Percentiles rank a stretch among this genome's conserved stretches.
These are phyloP conservation scores for Citrus australasica DNA, from an alignment of 345 rosid species.

Conservation along the genomic window DNA sequence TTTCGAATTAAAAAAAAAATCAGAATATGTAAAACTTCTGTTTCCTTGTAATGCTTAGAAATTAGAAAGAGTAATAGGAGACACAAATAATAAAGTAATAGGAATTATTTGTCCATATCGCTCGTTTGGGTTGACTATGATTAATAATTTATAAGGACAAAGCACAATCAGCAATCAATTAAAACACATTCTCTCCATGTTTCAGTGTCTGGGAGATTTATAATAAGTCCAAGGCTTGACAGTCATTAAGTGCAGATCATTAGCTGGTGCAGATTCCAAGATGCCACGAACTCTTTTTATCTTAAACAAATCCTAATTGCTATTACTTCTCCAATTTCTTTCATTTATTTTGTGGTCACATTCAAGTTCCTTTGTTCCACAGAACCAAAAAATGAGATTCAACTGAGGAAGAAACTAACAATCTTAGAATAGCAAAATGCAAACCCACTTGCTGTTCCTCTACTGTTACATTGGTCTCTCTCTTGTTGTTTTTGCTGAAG, in stretches of 20 bases:
- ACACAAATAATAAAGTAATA: slow-evolving; percentile 1
- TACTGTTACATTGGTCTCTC: slow-evolving; percentile 37
- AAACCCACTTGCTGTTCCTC: slow-evolving; percentile 37
- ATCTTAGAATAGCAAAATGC: slow-evolving; percentile 33
- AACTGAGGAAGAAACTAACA: slow-evolving; percentile 23
- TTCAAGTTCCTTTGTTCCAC: slow-evolving; percentile 32
- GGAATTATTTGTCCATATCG: neutral
- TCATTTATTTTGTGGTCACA: slow-evolving; percentile 21
- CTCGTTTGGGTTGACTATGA: slow-evolving; percentile 32
- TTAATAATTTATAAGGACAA: slow-evolving; percentile 7
- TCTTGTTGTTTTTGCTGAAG: slow-evolving; percentile 45
- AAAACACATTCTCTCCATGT: slow-evolving; percentile 87
- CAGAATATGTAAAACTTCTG: neutral
- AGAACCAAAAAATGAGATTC: slow-evolving; percentile 38
- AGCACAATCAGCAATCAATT: slow-evolving; percentile 21
- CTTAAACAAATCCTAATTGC: slow-evolving; percentile 15
- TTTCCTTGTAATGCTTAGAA: neutral
- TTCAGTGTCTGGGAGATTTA: slow-evolving; percentile 57
- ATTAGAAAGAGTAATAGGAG: neutral
- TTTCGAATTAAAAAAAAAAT: neutral
- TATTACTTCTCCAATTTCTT: slow-evolving; percentile 15
- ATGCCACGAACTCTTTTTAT: slow-evolving; percentile 48
- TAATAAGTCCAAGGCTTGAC: slow-evolving; percentile 65
- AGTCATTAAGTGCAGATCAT: slow-evolving; percentile 46
- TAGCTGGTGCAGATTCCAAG: slow-evolving; percentile 64